Conservation (phyloP, 768 basidiomycete species). For the Suillus fuscotomentosus region DNA sequence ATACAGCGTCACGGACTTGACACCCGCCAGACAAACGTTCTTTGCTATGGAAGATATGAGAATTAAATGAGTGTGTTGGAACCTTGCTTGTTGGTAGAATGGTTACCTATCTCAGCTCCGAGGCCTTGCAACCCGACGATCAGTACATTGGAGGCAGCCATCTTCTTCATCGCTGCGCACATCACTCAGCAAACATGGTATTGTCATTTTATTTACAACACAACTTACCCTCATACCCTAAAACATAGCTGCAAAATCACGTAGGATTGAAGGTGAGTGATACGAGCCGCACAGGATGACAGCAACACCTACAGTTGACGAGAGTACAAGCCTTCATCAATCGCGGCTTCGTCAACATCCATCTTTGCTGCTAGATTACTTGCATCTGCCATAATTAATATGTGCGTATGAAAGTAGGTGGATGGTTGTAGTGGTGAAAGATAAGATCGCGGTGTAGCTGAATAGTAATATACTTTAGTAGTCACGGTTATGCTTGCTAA, state of each 20-base stretch:
- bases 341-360: slow-evolving; percentile 85
- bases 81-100: background rate
- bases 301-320: slow-evolving; percentile 75
- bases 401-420: slow-evolving; percentile 4
- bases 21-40: slow-evolving; percentile 92
- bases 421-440: slow-evolving; percentile 3
- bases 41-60: slow-evolving; percentile 55
- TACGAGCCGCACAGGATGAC: slow-evolving; percentile 16
- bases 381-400: slow-evolving; percentile 34
- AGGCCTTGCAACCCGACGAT: slow-evolving; percentile 90
- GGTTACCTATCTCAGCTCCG: slow-evolving; percentile 90
- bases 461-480: slow-evolving; percentile 4
- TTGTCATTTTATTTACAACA: background rate
- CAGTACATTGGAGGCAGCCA: slow-evolving; percentile 95
- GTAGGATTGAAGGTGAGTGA: slow-evolving; percentile 16
- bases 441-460: slow-evolving; percentile 6
- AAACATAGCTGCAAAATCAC: slow-evolving; percentile 67
- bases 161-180: slow-evolving; percentile 92
- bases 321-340: slow-evolving; percentile 93
- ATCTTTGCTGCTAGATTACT: slow-evolving; percentile 49
- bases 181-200: slow-evolving; percentile 16
- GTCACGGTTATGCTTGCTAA: background rate
- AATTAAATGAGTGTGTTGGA: background rate
- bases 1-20: slow-evolving; percentile 94
- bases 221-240: slow-evolving; percentile 87